A percentile compares a stretch with the other conserved stretches of the same genome.
Conservation (phyloP, 2,329 filamentous ascomycete genomes). For the Pseudogymnoascus sp. region DNA sequence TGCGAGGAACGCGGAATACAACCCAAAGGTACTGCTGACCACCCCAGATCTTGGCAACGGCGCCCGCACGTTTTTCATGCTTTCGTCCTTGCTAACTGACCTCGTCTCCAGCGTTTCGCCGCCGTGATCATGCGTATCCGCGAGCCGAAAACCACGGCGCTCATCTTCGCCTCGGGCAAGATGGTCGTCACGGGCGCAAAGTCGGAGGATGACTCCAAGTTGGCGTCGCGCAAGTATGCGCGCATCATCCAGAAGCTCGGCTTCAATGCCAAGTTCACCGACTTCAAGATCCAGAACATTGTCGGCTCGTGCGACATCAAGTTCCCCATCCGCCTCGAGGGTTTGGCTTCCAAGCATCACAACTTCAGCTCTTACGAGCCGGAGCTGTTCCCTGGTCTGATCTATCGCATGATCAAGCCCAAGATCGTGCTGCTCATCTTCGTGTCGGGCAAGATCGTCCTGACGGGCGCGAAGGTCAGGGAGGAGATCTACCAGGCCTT, state of each 20-base stretch:
- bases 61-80: slow-evolving; percentile 30
- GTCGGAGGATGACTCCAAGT: slow-evolving; percentile 94
- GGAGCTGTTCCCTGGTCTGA: slow-evolving; percentile 95
- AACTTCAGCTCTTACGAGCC: slow-evolving; percentile 99
- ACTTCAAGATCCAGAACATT: slow-evolving; percentile 99
- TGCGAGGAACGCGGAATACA: slow-evolving; percentile 97
- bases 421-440: slow-evolving; percentile 98
- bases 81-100: slow-evolving; percentile 31
- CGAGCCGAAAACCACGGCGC: slow-evolving; percentile 93
- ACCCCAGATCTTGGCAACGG: slow-evolving; percentile 31
- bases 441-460: slow-evolving; percentile 94
- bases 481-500: slow-evolving; percentile 98
- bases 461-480: slow-evolving; percentile 94
- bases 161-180: slow-evolving; percentile 98
- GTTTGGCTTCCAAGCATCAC: slow-evolving; percentile 92
- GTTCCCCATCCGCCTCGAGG: slow-evolving; percentile 95
- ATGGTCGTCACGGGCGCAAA: slow-evolving; percentile 99
- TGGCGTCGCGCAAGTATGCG: slow-evolving; percentile 94
- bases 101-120: slow-evolving; percentile 70
- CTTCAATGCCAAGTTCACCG: slow-evolving; percentile 98
- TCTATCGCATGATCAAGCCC: slow-evolving; percentile 99
- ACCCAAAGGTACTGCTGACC: slow-evolving; percentile 69
- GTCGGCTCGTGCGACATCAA: slow-evolving; percentile 99
- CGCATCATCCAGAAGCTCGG: slow-evolving; percentile 99
- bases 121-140: slow-evolving; percentile 99